A percentile compares a stretch with the other conserved stretches of the same genome.
These are phyloP conservation scores for Tulasnella sp. DNA, from an alignment of 768 basidiomycete species.

Conservation along the genomic window DNA sequence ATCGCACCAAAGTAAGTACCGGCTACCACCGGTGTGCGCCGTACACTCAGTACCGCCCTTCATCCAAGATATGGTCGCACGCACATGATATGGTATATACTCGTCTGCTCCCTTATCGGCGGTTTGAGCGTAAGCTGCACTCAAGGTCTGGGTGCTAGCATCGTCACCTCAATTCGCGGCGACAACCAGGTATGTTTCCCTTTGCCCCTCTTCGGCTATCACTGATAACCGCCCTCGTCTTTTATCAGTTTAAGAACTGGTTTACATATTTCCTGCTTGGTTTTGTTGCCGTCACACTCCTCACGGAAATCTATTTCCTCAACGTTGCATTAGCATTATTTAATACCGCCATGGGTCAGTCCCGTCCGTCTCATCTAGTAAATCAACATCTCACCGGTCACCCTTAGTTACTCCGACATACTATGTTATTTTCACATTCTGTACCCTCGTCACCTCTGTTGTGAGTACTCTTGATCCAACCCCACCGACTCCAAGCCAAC, in stretches of 20 bases:
- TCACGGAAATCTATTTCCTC: slow-evolving; percentile 88
- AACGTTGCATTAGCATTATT: slow-evolving; percentile 96
- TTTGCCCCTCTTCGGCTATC: no score
- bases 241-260: slow-evolving; percentile 70
- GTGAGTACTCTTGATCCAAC: neutral
- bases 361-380: neutral
- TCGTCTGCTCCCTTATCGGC: slow-evolving; percentile 95
- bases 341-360: slow-evolving; percentile 36
- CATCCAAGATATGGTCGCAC: slow-evolving; percentile 60
- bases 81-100: slow-evolving; percentile 92
- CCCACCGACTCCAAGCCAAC: neutral
- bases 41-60: neutral
- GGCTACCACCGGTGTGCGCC: slow-evolving; percentile 19
- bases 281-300: slow-evolving; percentile 67
- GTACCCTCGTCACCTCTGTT: slow-evolving; percentile 30
- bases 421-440: slow-evolving; percentile 33
- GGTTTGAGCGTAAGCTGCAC: slow-evolving; percentile 91
- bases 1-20: slow-evolving; percentile 59
- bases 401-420: slow-evolving; percentile 27
- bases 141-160: slow-evolving; percentile 70
- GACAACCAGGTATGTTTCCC: slow-evolving; percentile 50
- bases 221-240: neutral
- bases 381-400: neutral
- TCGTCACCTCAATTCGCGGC: slow-evolving; percentile 64
- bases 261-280: slow-evolving; percentile 78